phyloP scores from a whole-genome alignment of 257 asterid species.

The Gentiana straminea region DNA sequence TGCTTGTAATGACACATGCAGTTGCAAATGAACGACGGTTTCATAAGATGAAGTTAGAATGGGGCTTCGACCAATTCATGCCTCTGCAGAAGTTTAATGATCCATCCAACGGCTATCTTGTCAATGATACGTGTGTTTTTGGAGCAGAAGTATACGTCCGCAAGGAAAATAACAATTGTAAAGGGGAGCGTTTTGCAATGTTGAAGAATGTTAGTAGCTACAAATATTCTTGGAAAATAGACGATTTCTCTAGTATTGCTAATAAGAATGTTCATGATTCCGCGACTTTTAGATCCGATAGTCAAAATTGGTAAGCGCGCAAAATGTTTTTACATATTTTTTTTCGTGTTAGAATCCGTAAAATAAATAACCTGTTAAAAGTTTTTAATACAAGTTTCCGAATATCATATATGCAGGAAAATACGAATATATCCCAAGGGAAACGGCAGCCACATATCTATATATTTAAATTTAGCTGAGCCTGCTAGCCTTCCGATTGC shows the following conservation, averaged over 20 bases:
- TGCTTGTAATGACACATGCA: slow-evolving; percentile 6
- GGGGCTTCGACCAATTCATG: slow-evolving; percentile 52
- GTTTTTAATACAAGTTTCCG: too few species aligned
- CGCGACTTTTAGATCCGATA: slow-evolving; percentile 35
- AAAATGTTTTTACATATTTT: too few species aligned
- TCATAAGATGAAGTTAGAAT: slow-evolving; percentile 35
- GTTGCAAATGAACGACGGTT: slow-evolving; percentile 41
- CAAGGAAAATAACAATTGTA: slow-evolving; percentile 27
- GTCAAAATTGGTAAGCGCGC: slow-evolving; percentile 30
- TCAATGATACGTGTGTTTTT: slow-evolving; percentile 40
- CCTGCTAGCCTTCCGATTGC: too few species aligned
- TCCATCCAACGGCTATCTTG: slow-evolving; percentile 43
- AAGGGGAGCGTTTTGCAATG: slow-evolving; percentile 49
- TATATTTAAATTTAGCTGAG: too few species aligned
- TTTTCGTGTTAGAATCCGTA: too few species aligned
- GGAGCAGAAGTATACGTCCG: slow-evolving; percentile 53
- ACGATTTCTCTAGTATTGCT: slow-evolving; percentile 16
- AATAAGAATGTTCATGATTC: slow-evolving; percentile 32
- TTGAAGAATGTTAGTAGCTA: slow-evolving; percentile 34
- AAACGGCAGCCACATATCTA: too few species aligned
- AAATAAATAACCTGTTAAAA: too few species aligned
- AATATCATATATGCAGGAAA: too few species aligned
- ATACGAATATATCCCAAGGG: too few species aligned
- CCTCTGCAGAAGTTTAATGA: slow-evolving; percentile 35
- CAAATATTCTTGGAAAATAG: slow-evolving; percentile 36